phyloP scores from a whole-genome alignment of 208 protist genomes.

The Novymonas esmeraldas region DNA sequence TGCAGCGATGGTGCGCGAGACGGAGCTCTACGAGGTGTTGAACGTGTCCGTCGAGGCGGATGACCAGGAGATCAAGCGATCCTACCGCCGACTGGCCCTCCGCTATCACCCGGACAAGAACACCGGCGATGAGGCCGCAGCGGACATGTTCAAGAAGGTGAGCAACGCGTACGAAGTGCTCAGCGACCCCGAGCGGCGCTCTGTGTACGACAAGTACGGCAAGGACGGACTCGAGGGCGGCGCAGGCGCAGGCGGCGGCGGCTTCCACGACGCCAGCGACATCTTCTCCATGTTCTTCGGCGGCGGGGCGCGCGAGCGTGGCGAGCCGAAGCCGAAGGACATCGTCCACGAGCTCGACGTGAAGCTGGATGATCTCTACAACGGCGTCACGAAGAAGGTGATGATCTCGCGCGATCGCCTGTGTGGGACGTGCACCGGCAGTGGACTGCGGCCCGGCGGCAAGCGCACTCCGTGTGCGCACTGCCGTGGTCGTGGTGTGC shows the following conservation, averaged over 20 bases:
- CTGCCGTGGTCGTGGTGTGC: constrained; percentile 94
- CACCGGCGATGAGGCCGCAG: constrained; percentile 70
- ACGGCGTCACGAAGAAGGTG: constrained; percentile 93
- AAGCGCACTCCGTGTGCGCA: constrained; percentile 64
- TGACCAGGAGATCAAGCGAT: constrained; percentile 89
- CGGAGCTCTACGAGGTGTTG: constrained; percentile 89
- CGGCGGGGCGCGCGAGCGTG: constrained; percentile 54
- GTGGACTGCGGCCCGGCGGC: constrained; percentile 57
- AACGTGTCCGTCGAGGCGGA: constrained; percentile 63
- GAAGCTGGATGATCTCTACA: constrained; percentile 97
- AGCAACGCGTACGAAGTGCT: constrained; percentile 97
- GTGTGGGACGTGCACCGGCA: constrained; percentile 73
- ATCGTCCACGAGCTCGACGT: constrained; percentile 92
- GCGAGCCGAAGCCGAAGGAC: constrained; percentile 93
- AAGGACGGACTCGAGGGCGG: constrained; percentile 95
- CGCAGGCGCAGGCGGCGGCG: constrained; percentile 53
- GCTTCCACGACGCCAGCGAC: constrained; percentile 70
- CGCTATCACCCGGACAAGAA: constrained; percentile 93
- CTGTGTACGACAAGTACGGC: constrained; percentile 97
- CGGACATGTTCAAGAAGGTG: constrained; percentile 93
- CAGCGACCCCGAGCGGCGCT: constrained; percentile 94
- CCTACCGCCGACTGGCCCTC: constrained; percentile 85
- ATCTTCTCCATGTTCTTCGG: constrained; percentile 92
- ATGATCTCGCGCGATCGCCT: constrained; percentile 78
- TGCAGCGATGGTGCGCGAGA: constrained; percentile 80